Percentiles rank a stretch among this genome's conserved stretches.
Evolutionary conservation across 305 asterid species (phyloP).

Genomic region (Fraxinus paxiana): DNA sequence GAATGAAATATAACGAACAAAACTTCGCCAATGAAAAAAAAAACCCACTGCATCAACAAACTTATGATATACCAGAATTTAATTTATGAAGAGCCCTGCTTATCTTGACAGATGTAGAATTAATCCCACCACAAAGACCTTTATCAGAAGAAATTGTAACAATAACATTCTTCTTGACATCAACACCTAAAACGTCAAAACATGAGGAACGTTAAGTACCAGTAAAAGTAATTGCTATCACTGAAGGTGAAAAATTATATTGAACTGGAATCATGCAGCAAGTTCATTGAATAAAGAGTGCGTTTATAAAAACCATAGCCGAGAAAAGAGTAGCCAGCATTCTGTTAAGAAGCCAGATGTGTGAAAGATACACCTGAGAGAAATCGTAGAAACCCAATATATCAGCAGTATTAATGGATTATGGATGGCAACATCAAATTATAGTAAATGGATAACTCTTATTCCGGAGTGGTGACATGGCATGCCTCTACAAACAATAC

Average conservation of each 20-base stretch:
- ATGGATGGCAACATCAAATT: neutral
- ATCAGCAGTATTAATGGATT: neutral
- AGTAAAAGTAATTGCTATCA: neutral
- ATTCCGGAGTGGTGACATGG: neutral
- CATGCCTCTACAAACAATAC: neutral
- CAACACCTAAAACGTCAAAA: conserved; percentile 59
- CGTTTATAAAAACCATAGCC: neutral
- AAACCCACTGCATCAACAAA: neutral
- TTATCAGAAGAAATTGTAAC: conserved; percentile 81
- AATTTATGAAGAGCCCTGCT: conserved; percentile 72
- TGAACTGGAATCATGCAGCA: neutral
- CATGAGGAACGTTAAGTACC: neutral
- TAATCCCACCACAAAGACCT: conserved; percentile 98
- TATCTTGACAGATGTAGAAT: conserved; percentile 80
- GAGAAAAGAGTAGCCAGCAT: neutral
- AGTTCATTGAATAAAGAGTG: neutral
- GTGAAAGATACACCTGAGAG: neutral
- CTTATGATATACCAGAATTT: conserved; percentile 54
- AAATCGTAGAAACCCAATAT: neutral
- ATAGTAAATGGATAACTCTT: neutral
- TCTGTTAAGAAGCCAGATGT: neutral
- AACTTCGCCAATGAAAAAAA: neutral
- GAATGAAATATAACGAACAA: neutral
- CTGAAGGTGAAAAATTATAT: neutral
- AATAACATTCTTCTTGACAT: conserved; percentile 81